Conservation (phyloP, 2,329 filamentous ascomycete genomes). For the Aureobasidium sp. region DNA sequence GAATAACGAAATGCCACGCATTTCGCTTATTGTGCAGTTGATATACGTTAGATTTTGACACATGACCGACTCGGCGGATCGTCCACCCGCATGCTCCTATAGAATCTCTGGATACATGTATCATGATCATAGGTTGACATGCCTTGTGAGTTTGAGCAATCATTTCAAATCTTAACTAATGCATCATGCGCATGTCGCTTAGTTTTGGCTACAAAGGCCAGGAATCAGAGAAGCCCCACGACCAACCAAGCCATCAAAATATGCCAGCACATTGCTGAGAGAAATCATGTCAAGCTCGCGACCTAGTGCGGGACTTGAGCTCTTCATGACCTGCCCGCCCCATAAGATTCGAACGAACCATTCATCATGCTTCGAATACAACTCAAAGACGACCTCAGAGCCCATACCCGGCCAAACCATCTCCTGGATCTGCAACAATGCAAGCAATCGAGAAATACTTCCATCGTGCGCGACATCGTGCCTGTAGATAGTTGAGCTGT, state of each 20-base stretch:
- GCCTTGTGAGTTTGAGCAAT: no score
- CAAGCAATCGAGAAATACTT: constrained; percentile 58
- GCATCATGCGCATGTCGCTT: no score
- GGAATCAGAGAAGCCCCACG: constrained; percentile 37
- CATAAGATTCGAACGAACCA: constrained; percentile 62
- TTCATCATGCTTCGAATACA: constrained; percentile 46
- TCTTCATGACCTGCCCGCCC: constrained; percentile 58
- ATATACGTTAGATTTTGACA: no score
- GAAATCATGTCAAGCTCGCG: constrained; percentile 61
- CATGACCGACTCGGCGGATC: no score
- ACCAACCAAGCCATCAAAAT: constrained; percentile 67
- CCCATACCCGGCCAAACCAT: constrained; percentile 89
- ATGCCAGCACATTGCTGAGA: constrained; percentile 55
- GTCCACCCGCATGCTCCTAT: no score
- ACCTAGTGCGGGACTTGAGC: constrained; percentile 62
- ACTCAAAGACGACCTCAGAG: constrained; percentile 68
- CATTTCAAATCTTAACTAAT: no score
- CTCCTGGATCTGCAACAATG: constrained; percentile 61
- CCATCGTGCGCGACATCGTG: constrained; percentile 82
- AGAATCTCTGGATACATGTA: no score
- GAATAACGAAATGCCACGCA: no score
- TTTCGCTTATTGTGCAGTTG: no score
- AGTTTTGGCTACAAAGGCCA: constrained; percentile 27
- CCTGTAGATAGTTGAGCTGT: constrained; percentile 46
- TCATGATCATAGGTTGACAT: no score